Percentiles rank a stretch among this genome's conserved stretches.
Conservation (phyloP, 2,329 filamentous ascomycete genomes). For the Dendrostoma leiphaemia region DNA sequence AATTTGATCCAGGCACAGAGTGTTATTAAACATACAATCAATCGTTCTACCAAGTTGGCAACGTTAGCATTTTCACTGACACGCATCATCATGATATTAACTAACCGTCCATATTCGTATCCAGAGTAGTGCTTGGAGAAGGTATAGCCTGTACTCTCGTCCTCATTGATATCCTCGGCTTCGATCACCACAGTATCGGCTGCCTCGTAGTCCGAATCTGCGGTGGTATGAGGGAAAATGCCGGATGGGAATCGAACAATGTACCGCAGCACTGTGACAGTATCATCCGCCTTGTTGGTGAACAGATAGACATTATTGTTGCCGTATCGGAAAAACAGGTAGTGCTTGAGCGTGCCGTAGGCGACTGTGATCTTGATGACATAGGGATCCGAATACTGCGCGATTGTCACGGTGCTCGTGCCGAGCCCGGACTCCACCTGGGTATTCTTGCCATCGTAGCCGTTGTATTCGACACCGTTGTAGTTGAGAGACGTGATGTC, state of each 20-base stretch:
- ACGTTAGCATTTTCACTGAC: no score
- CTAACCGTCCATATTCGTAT: conserved; percentile 35
- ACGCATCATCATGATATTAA: no score
- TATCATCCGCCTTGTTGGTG: conserved; percentile 39
- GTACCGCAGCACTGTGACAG: conserved; percentile 36
- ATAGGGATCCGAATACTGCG: conserved; percentile 20
- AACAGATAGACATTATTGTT: conserved; percentile 32
- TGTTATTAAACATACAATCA: conserved; percentile 11
- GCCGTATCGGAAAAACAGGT: conserved; percentile 33
- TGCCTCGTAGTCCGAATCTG: conserved; percentile 30
- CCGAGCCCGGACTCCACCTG: conserved; percentile 32
- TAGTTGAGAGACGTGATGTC: conserved; percentile 34
- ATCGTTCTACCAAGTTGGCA: no score
- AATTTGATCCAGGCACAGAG: no score
- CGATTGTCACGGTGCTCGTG: conserved; percentile 30
- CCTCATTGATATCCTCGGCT: background rate
- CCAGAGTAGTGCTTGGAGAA: conserved; percentile 40
- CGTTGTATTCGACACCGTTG: conserved; percentile 31
- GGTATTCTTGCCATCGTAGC: conserved; percentile 29
- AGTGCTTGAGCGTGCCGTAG: conserved; percentile 34
- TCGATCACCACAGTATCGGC: conserved; percentile 27
- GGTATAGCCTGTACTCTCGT: conserved; percentile 27
- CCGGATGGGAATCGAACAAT: conserved; percentile 33
- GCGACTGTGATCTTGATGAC: conserved; percentile 35
- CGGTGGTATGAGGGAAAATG: conserved; percentile 26